These are phyloP conservation scores for Cadophora gregata DNA, from an alignment of 2,329 filamentous ascomycete genomes.

Conservation along the genomic window DNA sequence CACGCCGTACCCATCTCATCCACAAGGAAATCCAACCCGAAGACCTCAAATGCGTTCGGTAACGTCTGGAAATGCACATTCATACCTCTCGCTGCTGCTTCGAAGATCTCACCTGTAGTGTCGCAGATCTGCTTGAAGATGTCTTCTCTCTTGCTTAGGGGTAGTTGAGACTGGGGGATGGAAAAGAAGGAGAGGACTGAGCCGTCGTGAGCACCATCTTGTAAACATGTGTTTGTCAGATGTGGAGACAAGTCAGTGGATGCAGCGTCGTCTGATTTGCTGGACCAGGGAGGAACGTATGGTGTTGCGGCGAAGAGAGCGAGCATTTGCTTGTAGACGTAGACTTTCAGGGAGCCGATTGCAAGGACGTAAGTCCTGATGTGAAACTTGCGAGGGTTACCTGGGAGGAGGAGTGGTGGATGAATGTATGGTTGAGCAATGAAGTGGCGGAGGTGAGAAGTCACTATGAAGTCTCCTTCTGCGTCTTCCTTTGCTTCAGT, in stretches of 20 bases:
- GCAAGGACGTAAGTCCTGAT: conserved; percentile 91
- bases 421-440: conserved; percentile 95
- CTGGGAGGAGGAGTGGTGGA: conserved; percentile 74
- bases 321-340: conserved; percentile 90
- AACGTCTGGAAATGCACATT: conserved; percentile 90
- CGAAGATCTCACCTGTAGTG: conserved; percentile 79
- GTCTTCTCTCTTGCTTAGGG: conserved; percentile 50
- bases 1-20: conserved; percentile 68
- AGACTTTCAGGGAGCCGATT: conserved; percentile 77
- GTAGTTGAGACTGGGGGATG: conserved; percentile 48
- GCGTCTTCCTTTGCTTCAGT: conserved; percentile 49
- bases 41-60: conserved; percentile 89
- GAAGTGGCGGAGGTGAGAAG: conserved; percentile 93
- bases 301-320: conserved; percentile 83
- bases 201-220: conserved; percentile 64
- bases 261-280: conserved; percentile 40
- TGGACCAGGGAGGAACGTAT: conserved; percentile 69
- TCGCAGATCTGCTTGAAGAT: conserved; percentile 77
- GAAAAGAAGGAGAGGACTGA: conserved; percentile 79
- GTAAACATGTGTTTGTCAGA: conserved; percentile 94
- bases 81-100: conserved; percentile 84
- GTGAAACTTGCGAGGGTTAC: conserved; percentile 83
- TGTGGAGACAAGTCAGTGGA: conserved; percentile 70
- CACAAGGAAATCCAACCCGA: conserved; percentile 89
- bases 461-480: conserved; percentile 67